These are phyloP conservation scores for Pholiota conissans DNA, from an alignment of 768 basidiomycete species.

Conservation along the genomic window DNA sequence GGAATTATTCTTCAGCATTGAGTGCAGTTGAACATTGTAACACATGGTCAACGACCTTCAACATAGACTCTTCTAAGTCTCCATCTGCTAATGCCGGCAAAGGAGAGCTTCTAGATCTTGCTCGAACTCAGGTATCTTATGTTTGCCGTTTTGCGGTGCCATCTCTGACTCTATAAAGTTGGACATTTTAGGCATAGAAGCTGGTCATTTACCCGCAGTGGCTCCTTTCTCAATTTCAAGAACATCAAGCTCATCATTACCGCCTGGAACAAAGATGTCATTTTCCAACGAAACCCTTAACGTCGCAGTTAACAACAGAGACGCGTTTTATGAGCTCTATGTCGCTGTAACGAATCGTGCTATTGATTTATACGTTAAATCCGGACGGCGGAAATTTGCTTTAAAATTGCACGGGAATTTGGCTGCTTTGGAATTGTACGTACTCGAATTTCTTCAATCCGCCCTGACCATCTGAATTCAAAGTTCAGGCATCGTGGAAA, in stretches of 20 bases:
- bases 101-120: constrained; percentile 90
- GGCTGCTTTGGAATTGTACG: constrained; percentile 89
- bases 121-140: constrained; percentile 71
- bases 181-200: constrained; percentile 77
- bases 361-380: constrained; percentile 80
- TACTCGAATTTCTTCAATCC: constrained; percentile 6
- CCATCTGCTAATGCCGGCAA: constrained; percentile 70
- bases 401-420: constrained; percentile 82
- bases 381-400: constrained; percentile 84
- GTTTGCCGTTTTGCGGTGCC: background rate
- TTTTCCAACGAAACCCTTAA: constrained; percentile 67
- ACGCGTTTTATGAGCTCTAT: constrained; percentile 80
- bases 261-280: constrained; percentile 19
- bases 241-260: constrained; percentile 23
- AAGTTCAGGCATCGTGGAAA: constrained; percentile 63
- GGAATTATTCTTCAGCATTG: constrained; percentile 90
- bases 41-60: constrained; percentile 56
- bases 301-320: constrained; percentile 51
- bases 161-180: constrained; percentile 49
- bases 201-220: constrained; percentile 66
- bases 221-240: constrained; percentile 71
- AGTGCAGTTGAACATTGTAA: constrained; percentile 82
- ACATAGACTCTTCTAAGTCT: constrained; percentile 46
- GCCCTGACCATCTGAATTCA: background rate
- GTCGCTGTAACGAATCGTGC: constrained; percentile 73